phyloP scores from a whole-genome alignment of 2,329 filamentous ascomycete species.

The Metarhizium album region DNA sequence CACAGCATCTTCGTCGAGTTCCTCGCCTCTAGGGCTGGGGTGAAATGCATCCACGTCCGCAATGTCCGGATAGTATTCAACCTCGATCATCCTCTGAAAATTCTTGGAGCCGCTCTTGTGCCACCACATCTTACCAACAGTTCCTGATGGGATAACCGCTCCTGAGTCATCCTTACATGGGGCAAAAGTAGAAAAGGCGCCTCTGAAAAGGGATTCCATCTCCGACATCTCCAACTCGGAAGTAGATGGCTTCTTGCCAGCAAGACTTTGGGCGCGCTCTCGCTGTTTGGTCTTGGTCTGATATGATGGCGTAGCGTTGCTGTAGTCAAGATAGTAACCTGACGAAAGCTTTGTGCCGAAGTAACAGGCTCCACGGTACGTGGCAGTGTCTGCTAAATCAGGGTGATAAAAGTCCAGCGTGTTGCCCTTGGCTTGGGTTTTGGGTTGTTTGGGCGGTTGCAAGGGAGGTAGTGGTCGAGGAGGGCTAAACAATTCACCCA shows the following conservation, averaged over 20 bases:
- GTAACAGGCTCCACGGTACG: conserved; percentile 47
- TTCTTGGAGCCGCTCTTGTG: conserved; percentile 55
- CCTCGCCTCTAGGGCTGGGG: conserved; percentile 21
- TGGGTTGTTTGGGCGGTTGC: conserved; percentile 61
- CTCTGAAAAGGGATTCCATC: conserved; percentile 64
- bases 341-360: conserved; percentile 54
- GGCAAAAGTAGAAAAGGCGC: conserved; percentile 71
- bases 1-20: conserved; percentile 41
- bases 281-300: conserved; percentile 53
- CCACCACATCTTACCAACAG: conserved; percentile 67
- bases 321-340: conserved; percentile 61
- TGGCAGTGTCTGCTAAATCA: conserved; percentile 44
- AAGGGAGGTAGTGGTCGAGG: conserved; percentile 54
- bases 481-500: conserved; percentile 65
- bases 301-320: conserved; percentile 48
- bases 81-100: conserved; percentile 54
- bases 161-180: conserved; percentile 63
- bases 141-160: conserved; percentile 56
- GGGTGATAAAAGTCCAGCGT: conserved; percentile 42
- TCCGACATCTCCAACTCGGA: conserved; percentile 51
- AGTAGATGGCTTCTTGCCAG: conserved; percentile 44
- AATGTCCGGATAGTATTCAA: conserved; percentile 32
- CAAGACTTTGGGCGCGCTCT: conserved; percentile 59
- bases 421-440: conserved; percentile 55
- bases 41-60: conserved; percentile 25